These are phyloP conservation scores for Gilbertella persicaria DNA, from an alignment of 371 early-diverging fungal genomes.

Conservation along the genomic window DNA sequence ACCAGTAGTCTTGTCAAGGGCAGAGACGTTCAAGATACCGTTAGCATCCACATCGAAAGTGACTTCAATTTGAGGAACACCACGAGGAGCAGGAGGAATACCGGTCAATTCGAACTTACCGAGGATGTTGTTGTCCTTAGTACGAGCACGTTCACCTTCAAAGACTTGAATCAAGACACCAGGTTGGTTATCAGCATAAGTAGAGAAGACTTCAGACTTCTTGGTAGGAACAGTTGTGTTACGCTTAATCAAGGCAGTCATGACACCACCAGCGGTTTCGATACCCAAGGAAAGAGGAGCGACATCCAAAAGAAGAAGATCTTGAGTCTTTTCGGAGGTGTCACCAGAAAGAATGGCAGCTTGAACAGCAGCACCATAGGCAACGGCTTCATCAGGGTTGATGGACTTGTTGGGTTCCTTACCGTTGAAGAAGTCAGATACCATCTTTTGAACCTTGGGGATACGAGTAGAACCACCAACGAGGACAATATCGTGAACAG, in stretches of 20 bases:
- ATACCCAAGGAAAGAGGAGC: conserved; percentile 89
- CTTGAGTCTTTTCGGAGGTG: conserved; percentile 76
- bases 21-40: conserved; percentile 87
- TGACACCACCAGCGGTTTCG: conserved; percentile 93
- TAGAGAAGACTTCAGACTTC: conserved; percentile 91
- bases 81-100: conserved; percentile 85
- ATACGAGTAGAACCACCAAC: conserved; percentile 96
- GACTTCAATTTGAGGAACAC: conserved; percentile 91
- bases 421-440: conserved; percentile 89
- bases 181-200: conserved; percentile 91
- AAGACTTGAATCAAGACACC: conserved; percentile 88
- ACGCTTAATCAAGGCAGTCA: conserved; percentile 87
- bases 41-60: conserved; percentile 91
- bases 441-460: conserved; percentile 90
- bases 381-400: conserved; percentile 94
- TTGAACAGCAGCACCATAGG: conserved; percentile 94
- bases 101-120: conserved; percentile 88
- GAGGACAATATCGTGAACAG: conserved; percentile 84
- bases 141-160: conserved; percentile 88
- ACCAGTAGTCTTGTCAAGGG: conserved; percentile 84
- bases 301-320: conserved; percentile 78
- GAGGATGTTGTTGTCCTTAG: conserved; percentile 83
- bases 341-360: conserved; percentile 84
- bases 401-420: conserved; percentile 89
- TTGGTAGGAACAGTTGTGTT: conserved; percentile 91